Evolutionary conservation across 1,284 basidiomycete genomes (phyloP), one percentile per base, ranked within the genome.

Genomic region (Rhodotorula sp.): DNA sequence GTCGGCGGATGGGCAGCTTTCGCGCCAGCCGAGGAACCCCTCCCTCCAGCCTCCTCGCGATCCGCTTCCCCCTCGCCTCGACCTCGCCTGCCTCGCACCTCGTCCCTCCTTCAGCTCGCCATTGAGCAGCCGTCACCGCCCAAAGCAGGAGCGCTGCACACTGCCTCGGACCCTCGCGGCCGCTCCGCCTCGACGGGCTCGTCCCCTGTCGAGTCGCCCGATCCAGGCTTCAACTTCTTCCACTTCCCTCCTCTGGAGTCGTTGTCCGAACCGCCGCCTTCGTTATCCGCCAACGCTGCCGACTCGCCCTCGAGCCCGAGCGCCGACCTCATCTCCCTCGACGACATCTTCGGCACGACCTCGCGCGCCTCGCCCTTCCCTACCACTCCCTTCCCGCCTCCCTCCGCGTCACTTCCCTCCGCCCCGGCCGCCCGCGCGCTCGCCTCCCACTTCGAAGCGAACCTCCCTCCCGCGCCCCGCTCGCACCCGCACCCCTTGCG

Each of bases 311-410:
- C 9, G 27, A 51, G 50, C n/a, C 15, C 27, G 50, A 51, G n/a
- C n/a, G 32, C 27, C 15, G 39, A 44, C 34, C 4, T 58, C 27
- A 25, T 64, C 41, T 44, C n/a, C 8, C 44, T 64, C 19, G 54
- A 57, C 25, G 63, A 64, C 46, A 21, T 64, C 54, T 64, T 64
- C 21, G 44, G 44, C 34, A 15, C 63, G 3, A 15, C 34, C 25
- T 1, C n/a, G 3, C 64, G 64, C 44, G 36, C 64, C 2, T 58
- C 46, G n/a, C 56, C 64, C 32, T 65, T 58, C 48, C 48, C 48
- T 1, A 65, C 64, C 1, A 21, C 56, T 2, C 27, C 56, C 0
- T 27, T 13, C 7, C 5, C 36, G 25, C 27, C 37, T 1, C 10
- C 56, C 8, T 41, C 56, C 44, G 32, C 59, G 0, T 5, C 57